Conservation (phyloP, 257 asterid species). For the Solanum rostratum region DNA sequence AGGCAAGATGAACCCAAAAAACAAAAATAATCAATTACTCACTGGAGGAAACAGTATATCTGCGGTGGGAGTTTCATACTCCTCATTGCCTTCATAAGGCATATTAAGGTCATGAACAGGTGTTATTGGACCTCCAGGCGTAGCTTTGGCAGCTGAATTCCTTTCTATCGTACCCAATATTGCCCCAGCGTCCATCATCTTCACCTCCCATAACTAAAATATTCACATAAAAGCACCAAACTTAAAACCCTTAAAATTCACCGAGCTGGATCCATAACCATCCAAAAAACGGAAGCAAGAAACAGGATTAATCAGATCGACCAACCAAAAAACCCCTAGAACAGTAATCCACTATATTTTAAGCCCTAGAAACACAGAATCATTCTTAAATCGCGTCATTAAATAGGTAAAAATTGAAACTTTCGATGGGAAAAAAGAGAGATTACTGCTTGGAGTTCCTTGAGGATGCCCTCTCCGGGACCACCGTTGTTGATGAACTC, state of each 20-base stretch:
- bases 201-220: constrained; percentile 74
- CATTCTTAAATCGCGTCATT: background rate
- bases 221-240: constrained; percentile 9
- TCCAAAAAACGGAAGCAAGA: background rate
- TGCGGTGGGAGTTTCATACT: constrained; percentile 94
- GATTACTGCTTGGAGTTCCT: constrained; percentile 85
- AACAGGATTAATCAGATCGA: constrained; percentile 9
- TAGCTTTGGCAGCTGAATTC: constrained; percentile 35
- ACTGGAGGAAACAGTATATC: constrained; percentile 96
- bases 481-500: constrained; percentile 70
- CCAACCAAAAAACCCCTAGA: background rate
- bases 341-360: background rate
- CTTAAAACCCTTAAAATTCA: background rate
- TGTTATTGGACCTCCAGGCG: constrained; percentile 45
- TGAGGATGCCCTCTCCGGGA: constrained; percentile 80
- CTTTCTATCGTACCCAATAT: constrained; percentile 78
- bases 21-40: constrained; percentile 6
- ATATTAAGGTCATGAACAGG: constrained; percentile 93
- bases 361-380: background rate
- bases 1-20: background rate
- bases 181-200: constrained; percentile 91
- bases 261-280: constrained; percentile 12
- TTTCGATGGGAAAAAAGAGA: background rate
- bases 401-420: background rate
- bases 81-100: constrained; percentile 92